phyloP scores from a whole-genome alignment of 2,329 filamentous ascomycete genomes.

The Aspergillus caelatus region DNA sequence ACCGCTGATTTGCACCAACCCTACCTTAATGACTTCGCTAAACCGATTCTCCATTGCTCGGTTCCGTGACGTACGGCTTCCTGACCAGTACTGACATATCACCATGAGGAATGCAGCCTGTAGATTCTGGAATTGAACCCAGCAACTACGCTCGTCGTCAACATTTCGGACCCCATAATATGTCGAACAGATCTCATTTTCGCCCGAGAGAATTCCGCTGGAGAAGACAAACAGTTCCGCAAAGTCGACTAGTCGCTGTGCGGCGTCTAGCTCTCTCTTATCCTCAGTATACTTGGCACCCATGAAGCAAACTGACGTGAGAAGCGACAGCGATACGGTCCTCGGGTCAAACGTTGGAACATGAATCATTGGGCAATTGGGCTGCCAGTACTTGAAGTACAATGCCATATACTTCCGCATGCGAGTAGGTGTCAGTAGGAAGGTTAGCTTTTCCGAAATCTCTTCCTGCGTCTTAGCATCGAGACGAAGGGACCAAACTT shows the following conservation, averaged over 20 bases:
- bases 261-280: slow-evolving; percentile 39
- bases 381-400: slow-evolving; percentile 52
- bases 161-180: slow-evolving; percentile 29
- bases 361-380: slow-evolving; percentile 49
- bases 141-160: slow-evolving; percentile 31
- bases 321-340: slow-evolving; percentile 38
- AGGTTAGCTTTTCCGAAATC: slow-evolving; percentile 42
- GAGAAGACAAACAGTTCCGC: slow-evolving; percentile 49
- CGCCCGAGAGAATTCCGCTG: slow-evolving; percentile 43
- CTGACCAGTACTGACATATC: slow-evolving; percentile 49
- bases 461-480: slow-evolving; percentile 43
- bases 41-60: slow-evolving; percentile 49
- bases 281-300: slow-evolving; percentile 51
- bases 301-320: slow-evolving; percentile 46
- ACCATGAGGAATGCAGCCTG: slow-evolving; percentile 48
- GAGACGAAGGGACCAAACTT: slow-evolving; percentile 41
- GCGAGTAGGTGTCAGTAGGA: slow-evolving; percentile 43
- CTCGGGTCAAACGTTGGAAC: slow-evolving; percentile 45
- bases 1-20: slow-evolving; percentile 4
- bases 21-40: slow-evolving; percentile 45
- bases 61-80: slow-evolving; percentile 40
- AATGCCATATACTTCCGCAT: slow-evolving; percentile 46
- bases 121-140: slow-evolving; percentile 44
- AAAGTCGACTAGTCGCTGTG: slow-evolving; percentile 46
- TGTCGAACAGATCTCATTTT: slow-evolving; percentile 41